Evolutionary conservation across 169 alveolate species (phyloP).

Genomic region (Plasmodium relictum): DNA sequence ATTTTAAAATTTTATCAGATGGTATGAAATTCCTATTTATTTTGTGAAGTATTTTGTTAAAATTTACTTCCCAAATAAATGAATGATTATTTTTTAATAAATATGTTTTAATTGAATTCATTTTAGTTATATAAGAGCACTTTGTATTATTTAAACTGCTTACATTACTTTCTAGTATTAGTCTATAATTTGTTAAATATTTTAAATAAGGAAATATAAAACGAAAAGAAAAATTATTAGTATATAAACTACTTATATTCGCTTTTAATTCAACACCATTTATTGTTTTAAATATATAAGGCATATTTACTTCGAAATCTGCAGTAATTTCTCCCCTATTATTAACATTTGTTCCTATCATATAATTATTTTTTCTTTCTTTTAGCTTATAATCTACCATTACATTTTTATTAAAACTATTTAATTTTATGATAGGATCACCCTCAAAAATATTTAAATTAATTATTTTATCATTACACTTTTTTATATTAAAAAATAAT

Average conservation of each 20-base stretch:
- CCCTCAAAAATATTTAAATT: constrained; percentile 36
- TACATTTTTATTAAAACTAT: not conserved
- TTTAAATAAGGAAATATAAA: constrained; percentile 35
- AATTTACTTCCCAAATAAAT: constrained; percentile 35
- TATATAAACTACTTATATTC: constrained; percentile 64
- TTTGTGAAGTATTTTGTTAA: constrained; percentile 25
- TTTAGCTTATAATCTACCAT: constrained; percentile 17
- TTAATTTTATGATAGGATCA: constrained; percentile 17
- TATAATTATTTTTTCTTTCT: constrained; percentile 51
- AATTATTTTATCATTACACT: constrained; percentile 34
- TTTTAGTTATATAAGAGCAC: constrained; percentile 26
- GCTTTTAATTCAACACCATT: constrained; percentile 50
- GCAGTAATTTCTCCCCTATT: constrained; percentile 71
- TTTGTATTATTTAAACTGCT: constrained; percentile 40
- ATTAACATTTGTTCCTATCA: constrained; percentile 63
- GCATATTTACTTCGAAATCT: constrained; percentile 42
- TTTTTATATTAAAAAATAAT: constrained; percentile 2
- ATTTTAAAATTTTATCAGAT: constrained; percentile 15
- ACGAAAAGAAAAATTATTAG: constrained; percentile 42
- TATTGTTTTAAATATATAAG: constrained; percentile 51
- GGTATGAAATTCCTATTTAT: constrained; percentile 37
- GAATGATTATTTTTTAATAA: constrained; percentile 32
- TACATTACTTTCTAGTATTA: constrained; percentile 33
- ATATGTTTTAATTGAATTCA: constrained; percentile 20
- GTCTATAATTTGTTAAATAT: not conserved